Percentiles rank a stretch among this genome's conserved stretches.
phyloP scores from a whole-genome alignment of 768 basidiomycete genomes.

The Pleurotus pulmonarius region DNA sequence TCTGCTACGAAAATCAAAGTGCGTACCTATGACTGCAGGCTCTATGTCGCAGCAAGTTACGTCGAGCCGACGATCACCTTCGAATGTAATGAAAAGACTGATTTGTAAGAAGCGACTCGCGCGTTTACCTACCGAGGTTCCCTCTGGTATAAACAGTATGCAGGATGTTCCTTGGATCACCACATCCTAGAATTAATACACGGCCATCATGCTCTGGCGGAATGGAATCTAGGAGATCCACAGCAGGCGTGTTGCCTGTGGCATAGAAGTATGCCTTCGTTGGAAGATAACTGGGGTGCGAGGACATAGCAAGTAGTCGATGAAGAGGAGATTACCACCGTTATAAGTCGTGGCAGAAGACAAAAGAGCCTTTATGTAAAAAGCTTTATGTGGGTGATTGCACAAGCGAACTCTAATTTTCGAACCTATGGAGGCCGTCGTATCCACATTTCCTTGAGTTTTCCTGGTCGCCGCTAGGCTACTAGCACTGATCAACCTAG shows the following conservation, averaged over 20 bases:
- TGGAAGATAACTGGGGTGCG: slow-evolving; percentile 40
- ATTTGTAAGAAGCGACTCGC: not conserved
- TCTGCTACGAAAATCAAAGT: not conserved
- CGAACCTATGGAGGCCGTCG: too few species aligned
- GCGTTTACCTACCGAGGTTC: slow-evolving; percentile 12
- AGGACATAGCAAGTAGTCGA: slow-evolving; percentile 24
- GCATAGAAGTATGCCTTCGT: slow-evolving; percentile 51
- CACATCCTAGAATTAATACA: slow-evolving; percentile 54
- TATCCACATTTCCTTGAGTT: too few species aligned
- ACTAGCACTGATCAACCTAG: too few species aligned
- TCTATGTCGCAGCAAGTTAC: slow-evolving; percentile 52
- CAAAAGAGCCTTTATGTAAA: not conserved
- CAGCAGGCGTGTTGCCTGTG: slow-evolving; percentile 55
- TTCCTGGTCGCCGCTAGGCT: too few species aligned
- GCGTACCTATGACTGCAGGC: slow-evolving; percentile 40
- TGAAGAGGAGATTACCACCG: too few species aligned
- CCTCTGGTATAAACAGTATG: slow-evolving; percentile 36
- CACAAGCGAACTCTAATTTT: too few species aligned
- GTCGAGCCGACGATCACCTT: slow-evolving; percentile 31
- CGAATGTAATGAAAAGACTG: too few species aligned
- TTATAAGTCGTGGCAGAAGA: not conserved
- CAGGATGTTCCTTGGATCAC: slow-evolving; percentile 52
- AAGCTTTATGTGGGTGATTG: too few species aligned
- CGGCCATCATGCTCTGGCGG: slow-evolving; percentile 42
- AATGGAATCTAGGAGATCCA: slow-evolving; percentile 43